phyloP scores from a whole-genome alignment of 345 rosid species.

The Citrus sinensis region DNA sequence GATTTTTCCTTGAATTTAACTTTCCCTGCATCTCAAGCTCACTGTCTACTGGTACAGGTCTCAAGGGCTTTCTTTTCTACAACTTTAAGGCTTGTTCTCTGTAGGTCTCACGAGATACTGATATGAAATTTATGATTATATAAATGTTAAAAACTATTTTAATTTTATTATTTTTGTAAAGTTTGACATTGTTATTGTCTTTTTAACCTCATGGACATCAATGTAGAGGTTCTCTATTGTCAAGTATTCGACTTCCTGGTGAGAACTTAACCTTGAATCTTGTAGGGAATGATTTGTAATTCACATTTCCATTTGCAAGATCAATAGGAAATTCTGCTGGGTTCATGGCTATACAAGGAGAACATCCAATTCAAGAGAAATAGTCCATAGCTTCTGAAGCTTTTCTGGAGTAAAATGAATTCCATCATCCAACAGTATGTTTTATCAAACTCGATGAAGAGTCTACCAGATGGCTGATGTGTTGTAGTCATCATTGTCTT shows the following conservation, averaged over 20 bases:
- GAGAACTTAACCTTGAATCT: neutral
- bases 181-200: neutral
- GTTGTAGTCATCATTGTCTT: conserved; percentile 34
- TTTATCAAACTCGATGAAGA: conserved; percentile 30
- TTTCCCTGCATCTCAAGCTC: neutral
- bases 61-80: neutral
- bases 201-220: conserved; percentile 24
- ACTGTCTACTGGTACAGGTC: no score
- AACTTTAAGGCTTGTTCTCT: neutral
- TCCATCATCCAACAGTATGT: conserved; percentile 24
- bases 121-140: neutral
- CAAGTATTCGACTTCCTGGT: neutral
- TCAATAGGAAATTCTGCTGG: conserved; percentile 37
- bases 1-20: conserved; percentile 6
- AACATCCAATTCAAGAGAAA: conserved; percentile 32
- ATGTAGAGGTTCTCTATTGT: neutral
- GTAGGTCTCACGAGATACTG: conserved; percentile 25
- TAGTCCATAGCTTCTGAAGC: conserved; percentile 30
- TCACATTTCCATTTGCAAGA: conserved; percentile 31
- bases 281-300: conserved; percentile 15
- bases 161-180: no score
- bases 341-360: conserved; percentile 32
- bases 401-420: conserved; percentile 25
- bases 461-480: conserved; percentile 34
- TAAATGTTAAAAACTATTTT: no score